phyloP scores from a whole-genome alignment of 768 basidiomycete genomes.

The Wakefieldia striispora region DNA sequence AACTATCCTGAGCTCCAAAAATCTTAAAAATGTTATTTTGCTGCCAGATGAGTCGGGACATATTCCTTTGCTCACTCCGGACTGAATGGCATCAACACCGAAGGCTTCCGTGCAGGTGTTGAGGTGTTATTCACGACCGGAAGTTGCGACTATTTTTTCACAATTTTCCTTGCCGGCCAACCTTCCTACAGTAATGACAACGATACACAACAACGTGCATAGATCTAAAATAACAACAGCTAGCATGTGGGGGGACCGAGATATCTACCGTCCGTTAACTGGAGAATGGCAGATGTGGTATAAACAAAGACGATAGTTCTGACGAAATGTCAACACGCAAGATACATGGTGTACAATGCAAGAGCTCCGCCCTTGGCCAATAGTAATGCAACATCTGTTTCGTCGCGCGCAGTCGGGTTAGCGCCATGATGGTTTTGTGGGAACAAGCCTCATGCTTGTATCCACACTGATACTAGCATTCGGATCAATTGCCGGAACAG shows the following conservation, averaged over 20 bases:
- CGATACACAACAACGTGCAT: conserved; percentile 23
- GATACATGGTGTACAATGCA: conserved; percentile 18
- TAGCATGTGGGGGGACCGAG: conserved; percentile 20
- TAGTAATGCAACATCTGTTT: conserved; percentile 6
- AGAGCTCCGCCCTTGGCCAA: conserved; percentile 10
- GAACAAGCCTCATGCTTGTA: conserved; percentile 42
- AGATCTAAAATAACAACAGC: conserved; percentile 26
- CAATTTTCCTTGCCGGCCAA: too few species aligned
- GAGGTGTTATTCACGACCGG: too few species aligned
- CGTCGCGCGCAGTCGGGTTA: conserved; percentile 29
- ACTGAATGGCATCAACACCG: too few species aligned
- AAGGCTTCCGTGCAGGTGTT: too few species aligned
- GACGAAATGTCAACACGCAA: conserved; percentile 6
- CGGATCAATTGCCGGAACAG: conserved; percentile 38
- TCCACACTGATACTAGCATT: conserved; percentile 45
- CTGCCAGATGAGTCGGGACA: too few species aligned
- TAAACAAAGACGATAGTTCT: conserved; percentile 16
- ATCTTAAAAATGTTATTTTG: too few species aligned
- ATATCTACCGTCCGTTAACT: conserved; percentile 6
- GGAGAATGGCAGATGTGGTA: conserved; percentile 14
- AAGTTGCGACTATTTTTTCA: too few species aligned
- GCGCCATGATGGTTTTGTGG: conserved; percentile 56
- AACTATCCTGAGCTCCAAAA: too few species aligned
- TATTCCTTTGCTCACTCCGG: too few species aligned
- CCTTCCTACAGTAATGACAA: conserved; percentile 6